Percentiles rank a stretch among this genome's conserved stretches.
Conservation (phyloP, 306 rosid genomes). For the Echinosophora koreensis region DNA sequence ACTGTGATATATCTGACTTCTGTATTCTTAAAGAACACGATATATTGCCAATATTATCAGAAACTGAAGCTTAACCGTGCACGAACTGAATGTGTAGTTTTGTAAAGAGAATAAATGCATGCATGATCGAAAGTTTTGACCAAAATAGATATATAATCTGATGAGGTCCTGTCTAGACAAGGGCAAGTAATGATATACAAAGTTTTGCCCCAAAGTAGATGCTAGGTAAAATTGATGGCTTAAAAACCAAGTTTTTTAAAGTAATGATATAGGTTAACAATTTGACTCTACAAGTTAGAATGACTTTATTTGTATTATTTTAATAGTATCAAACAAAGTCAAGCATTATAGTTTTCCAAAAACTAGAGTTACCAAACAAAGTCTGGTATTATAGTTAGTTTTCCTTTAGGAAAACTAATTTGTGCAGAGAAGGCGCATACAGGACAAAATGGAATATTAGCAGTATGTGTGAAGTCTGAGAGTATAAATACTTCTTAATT, state of each 20-base stretch:
- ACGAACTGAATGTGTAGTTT: conserved; percentile 10
- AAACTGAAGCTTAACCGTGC: neutral
- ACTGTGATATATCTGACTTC: neutral
- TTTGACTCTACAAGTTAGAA: neutral
- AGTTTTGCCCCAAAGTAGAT: neutral
- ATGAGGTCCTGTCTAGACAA: neutral
- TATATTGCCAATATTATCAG: conserved; percentile 4
- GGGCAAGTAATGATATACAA: neutral
- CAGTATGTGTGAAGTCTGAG: neutral
- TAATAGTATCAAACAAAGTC: conserved; percentile 5
- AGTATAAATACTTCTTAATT: conserved; percentile 20
- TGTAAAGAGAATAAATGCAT: neutral
- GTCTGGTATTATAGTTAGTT: neutral
- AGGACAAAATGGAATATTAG: conserved; percentile 24
- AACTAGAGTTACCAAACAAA: neutral
- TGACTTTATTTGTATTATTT: neutral
- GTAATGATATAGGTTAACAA: conserved; percentile 8
- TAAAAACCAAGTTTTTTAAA: neutral
- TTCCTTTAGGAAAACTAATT: neutral
- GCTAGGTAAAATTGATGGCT: neutral
- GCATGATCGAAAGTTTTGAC: neutral
- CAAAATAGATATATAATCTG: neutral
- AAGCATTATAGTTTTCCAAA: neutral
- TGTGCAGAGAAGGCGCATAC: conserved; percentile 3
- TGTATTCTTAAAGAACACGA: neutral